Percentiles rank a stretch among this genome's conserved stretches.
phyloP scores from a whole-genome alignment of 257 asterid species.

The Agastache rugosa region DNA sequence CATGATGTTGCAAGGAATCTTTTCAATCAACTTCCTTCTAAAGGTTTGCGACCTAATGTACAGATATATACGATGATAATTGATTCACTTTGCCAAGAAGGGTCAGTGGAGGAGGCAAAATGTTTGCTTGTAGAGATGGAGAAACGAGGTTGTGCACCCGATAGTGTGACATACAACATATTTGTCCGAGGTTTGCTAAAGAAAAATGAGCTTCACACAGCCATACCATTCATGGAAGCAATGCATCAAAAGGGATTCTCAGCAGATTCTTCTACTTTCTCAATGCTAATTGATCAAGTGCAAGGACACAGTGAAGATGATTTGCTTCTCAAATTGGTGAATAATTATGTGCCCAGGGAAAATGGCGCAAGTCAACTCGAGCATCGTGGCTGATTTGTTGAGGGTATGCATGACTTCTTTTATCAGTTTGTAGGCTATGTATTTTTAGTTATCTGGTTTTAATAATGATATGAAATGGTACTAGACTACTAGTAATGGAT shows the following conservation, averaged over 20 bases:
- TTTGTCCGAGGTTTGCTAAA: neutral
- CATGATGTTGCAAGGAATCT: conserved; percentile 17
- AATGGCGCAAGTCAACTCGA: neutral
- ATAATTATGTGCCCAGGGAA: neutral
- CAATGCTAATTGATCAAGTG: neutral
- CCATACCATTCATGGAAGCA: conserved; percentile 3
- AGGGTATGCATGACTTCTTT: too few relatives aligned
- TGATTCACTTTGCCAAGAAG: conserved; percentile 27
- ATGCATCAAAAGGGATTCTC: conserved; percentile 21
- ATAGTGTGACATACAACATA: conserved; percentile 13
- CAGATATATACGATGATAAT: conserved; percentile 11
- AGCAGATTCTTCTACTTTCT: neutral
- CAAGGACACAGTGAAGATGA: neutral
- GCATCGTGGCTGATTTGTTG: too few relatives aligned
- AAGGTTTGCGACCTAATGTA: conserved; percentile 25
- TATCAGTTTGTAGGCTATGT: too few relatives aligned
- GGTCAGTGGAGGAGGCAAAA: conserved; percentile 1
- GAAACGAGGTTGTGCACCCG: neutral
- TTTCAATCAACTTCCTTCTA: conserved; percentile 21
- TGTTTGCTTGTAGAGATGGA: neutral
- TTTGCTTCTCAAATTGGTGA: neutral
- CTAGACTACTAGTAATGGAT: too few relatives aligned
- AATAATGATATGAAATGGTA: too few relatives aligned
- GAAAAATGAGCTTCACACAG: neutral
- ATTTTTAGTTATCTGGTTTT: too few relatives aligned